Evolutionary conservation across 805 yeast species (phyloP), one percentile per base, ranked within the genome.

Genomic region (Saturnispora diversa): DNA sequence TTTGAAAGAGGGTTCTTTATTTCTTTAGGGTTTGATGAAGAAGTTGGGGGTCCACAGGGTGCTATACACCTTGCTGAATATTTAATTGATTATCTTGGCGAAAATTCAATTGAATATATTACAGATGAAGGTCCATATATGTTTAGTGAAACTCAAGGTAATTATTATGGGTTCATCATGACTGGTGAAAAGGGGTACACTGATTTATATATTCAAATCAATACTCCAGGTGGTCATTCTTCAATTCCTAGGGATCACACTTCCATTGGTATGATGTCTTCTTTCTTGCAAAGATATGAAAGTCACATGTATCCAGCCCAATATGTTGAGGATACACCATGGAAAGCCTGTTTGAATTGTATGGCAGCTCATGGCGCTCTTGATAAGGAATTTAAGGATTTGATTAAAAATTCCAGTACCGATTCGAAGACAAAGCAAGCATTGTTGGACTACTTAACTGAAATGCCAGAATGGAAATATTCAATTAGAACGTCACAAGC

Each of bases 21-120:
- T 2, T 77, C 84, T 0, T 74, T 79, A 52, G 94, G 94, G 1
- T 81, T 74, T 49, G 94, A 85, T 54, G 94, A 84, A 62, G 94
- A 85, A 55, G 69, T 73, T 28, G 66, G 74, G 26, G 94, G 94
- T 6, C 43, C 46, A n/a, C 55, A 62, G 4, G 88, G 90, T 38
- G 94, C 94, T 6, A 49, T 53, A 1, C 38, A 58, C 12, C 63
- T 67, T 17, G 53, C 60, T 4, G 46, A 58, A 22, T 56, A 56
- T 43, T 49, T 70, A n/a, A 42, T 53, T 1, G 52, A 58, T 9
- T 44, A 54, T 21, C 66, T 64, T 44, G 75, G 74, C 5, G 53
- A 56, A 7, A 59, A 69, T 34, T 65, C 71, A 1, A 46, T 68
- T 16, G 61, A 58, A 42, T 67, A 27, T 16, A 50, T 69, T 31